These are phyloP conservation scores for Nitzschia putrida DNA, from an alignment of 108 stramenopile species.

Conservation along the genomic window DNA sequence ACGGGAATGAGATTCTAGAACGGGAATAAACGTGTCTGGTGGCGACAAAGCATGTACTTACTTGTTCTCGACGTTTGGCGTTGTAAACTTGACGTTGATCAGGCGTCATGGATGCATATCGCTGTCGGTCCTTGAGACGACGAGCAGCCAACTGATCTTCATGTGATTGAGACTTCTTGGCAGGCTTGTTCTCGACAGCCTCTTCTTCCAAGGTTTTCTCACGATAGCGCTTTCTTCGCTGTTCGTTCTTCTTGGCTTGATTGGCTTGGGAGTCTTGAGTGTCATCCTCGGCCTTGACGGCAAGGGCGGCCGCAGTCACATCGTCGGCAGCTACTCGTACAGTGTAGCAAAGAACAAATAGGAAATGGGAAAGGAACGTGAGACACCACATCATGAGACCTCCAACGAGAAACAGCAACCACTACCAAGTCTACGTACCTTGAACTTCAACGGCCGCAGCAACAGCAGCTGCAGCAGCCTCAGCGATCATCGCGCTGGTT, in stretches of 20 bases:
- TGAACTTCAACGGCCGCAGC: conserved; percentile 23
- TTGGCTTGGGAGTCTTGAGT: conserved; percentile 19
- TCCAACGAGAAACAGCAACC: not conserved
- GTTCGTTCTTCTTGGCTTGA: conserved; percentile 44
- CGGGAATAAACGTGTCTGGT: too few species aligned
- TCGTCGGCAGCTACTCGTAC: conserved; percentile 24
- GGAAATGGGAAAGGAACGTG: not conserved
- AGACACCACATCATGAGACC: not conserved
- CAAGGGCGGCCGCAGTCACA: conserved; percentile 36
- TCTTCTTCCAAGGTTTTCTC: conserved; percentile 49
- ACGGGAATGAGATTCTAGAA: not conserved
- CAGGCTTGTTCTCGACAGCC: conserved; percentile 14
- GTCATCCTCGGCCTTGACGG: conserved; percentile 30
- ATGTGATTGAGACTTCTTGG: conserved; percentile 46
- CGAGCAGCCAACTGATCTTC: conserved; percentile 72
- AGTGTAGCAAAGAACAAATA: conserved; percentile 10
- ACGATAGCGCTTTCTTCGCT: conserved; percentile 55
- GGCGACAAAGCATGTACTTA: too few species aligned
- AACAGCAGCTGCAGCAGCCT: conserved; percentile 30
- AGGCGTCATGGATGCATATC: conserved; percentile 78
- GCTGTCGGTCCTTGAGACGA: conserved; percentile 79
- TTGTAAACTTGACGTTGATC: conserved; percentile 81
- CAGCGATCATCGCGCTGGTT: conserved; percentile 28
- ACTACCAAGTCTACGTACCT: conserved; percentile 6
- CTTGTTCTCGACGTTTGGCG: conserved; percentile 70